These are phyloP conservation scores for Skeletonema marinoi DNA, from an alignment of 108 stramenopile species.

Conservation along the genomic window DNA sequence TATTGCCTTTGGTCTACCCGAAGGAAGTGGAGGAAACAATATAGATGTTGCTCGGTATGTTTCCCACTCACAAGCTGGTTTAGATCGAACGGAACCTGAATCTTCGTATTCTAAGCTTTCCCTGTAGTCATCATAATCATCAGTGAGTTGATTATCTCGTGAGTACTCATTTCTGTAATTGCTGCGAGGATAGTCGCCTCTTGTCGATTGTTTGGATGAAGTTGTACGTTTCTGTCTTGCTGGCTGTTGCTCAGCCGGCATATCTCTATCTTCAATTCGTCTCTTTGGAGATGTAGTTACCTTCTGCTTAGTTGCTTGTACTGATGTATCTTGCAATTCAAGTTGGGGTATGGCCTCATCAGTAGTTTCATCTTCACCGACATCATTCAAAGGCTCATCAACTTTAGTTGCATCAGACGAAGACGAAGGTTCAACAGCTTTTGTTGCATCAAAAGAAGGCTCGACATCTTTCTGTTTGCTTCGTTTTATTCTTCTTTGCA, in stretches of 20 bases:
- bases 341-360: neutral
- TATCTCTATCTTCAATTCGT: neutral
- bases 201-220: neutral
- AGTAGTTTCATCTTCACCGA: neutral
- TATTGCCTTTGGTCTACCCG: slow-evolving; percentile 57
- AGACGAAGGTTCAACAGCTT: neutral
- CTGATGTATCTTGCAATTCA: neutral
- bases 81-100: neutral
- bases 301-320: neutral
- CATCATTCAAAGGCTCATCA: neutral
- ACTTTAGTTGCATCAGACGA: neutral
- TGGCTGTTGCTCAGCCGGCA: neutral
- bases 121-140: slow-evolving; percentile 19
- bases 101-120: slow-evolving; percentile 15
- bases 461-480: neutral
- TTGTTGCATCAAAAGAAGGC: neutral
- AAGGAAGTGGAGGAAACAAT: slow-evolving; percentile 64
- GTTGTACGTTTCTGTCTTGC: neutral
- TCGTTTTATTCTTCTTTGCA: slow-evolving; percentile 26
- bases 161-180: slow-evolving; percentile 9
- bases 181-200: neutral
- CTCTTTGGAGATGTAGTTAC: neutral
- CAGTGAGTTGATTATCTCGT: neutral
- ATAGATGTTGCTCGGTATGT: slow-evolving; percentile 57
- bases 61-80: slow-evolving; percentile 49